Percentiles rank a stretch among this genome's conserved stretches.
phyloP scores from a whole-genome alignment of 148 eudicot genomes.

The Limonium bicolor region DNA sequence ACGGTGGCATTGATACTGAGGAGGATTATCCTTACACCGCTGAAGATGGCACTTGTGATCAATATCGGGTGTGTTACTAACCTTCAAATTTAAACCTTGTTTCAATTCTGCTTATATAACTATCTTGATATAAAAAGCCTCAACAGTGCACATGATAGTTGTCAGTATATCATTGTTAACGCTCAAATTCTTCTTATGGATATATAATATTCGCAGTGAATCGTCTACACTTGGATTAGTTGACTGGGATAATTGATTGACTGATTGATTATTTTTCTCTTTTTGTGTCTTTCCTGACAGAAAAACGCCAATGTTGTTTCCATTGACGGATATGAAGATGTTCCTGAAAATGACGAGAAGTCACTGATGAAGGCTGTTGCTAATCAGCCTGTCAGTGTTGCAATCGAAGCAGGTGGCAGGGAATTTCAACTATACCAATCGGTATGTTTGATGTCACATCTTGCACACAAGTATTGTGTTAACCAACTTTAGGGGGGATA shows the following conservation, averaged over 20 bases:
- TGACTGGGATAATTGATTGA: too few species aligned
- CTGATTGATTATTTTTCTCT: too few species aligned
- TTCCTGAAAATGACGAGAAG: conserved; percentile 52
- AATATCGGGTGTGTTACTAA: conserved; percentile 27
- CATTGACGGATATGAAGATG: conserved; percentile 68
- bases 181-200: too few species aligned
- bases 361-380: conserved; percentile 67
- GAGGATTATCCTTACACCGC: conserved; percentile 68
- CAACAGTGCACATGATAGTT: too few species aligned
- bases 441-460: conserved; percentile 19
- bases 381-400: conserved; percentile 75
- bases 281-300: conserved; percentile 18
- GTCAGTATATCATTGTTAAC: too few species aligned
- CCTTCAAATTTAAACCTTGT: too few species aligned
- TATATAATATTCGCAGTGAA: too few species aligned
- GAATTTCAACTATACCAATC: conserved; percentile 67
- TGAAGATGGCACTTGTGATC: conserved; percentile 43
- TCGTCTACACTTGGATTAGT: too few species aligned
- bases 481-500: too few species aligned
- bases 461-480: too few species aligned
- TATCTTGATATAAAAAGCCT: too few species aligned
- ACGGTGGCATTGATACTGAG: conserved; percentile 70
- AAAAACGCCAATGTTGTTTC: conserved; percentile 58
- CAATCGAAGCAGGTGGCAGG: conserved; percentile 71
- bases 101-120: too few species aligned